A percentile compares a stretch with the other conserved stretches of the same genome.
Evolutionary conservation across 495 filamentous ascomycete genomes (phyloP).

Genomic region (Staphylotrichum tortipilum): DNA sequence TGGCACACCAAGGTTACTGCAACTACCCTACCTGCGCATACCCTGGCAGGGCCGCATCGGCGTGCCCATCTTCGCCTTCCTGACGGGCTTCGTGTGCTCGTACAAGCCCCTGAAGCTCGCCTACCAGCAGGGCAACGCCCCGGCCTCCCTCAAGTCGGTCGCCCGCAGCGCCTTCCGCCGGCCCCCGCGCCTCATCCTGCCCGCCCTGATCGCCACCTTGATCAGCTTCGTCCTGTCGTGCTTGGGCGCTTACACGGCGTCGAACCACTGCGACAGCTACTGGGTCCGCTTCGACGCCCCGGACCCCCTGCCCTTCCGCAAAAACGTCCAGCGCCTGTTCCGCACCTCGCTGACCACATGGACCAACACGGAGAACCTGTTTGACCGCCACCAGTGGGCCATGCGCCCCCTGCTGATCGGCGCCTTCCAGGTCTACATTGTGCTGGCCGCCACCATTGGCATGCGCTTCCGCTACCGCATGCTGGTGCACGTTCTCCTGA

Average conservation of each 20-base stretch:
- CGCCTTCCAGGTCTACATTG: conserved; percentile 54
- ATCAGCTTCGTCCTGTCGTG: conserved; percentile 49
- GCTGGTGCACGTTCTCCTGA: conserved; percentile 40
- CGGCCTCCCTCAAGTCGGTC: conserved; percentile 46
- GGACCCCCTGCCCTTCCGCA: conserved; percentile 23
- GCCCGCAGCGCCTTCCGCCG: conserved; percentile 57
- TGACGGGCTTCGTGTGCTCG: conserved; percentile 61
- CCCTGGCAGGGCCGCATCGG: conserved; percentile 55
- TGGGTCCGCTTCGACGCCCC: conserved; percentile 51
- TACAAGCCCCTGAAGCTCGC: conserved; percentile 54
- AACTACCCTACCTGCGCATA: conserved; percentile 54
- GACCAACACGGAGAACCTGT: conserved; percentile 50
- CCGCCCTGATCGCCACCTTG: conserved; percentile 50
- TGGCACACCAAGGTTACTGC: conserved; percentile 41
- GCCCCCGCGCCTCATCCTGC: conserved; percentile 51
- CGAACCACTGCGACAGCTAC: conserved; percentile 47
- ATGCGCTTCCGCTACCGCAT: conserved; percentile 51
- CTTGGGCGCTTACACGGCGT: conserved; percentile 48
- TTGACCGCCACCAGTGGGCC: conserved; percentile 60
- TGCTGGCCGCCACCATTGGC: conserved; percentile 47
- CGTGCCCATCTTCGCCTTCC: conserved; percentile 57
- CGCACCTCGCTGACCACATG: conserved; percentile 46
- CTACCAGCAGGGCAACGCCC: conserved; percentile 42
- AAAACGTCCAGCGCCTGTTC: conserved; percentile 32
- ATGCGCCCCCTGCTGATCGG: conserved; percentile 52